Conservation (phyloP, 805 yeast species). For the Nakazawaea populi region DNA sequence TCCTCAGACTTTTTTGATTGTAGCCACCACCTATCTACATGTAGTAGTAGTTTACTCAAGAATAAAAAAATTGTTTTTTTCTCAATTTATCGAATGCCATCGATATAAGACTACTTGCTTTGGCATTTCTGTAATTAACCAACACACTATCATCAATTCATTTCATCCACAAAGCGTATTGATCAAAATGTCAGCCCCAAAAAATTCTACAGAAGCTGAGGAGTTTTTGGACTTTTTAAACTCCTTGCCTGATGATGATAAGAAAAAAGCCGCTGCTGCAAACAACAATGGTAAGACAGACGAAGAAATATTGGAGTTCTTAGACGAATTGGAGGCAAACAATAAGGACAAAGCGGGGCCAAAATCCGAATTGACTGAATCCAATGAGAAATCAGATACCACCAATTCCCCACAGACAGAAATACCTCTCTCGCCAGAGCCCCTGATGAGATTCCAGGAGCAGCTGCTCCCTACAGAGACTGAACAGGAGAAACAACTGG, state of each 20-base stretch:
- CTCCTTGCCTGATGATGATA: slow-evolving; percentile 61
- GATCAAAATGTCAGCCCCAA: slow-evolving; percentile 8
- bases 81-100: too few species aligned
- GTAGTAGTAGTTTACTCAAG: too few species aligned
- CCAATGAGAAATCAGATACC: too few species aligned
- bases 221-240: slow-evolving; percentile 78
- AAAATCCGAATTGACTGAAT: neutral
- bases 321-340: slow-evolving; percentile 67
- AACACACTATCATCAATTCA: too few species aligned
- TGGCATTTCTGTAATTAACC: too few species aligned
- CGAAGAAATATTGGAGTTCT: slow-evolving; percentile 48
- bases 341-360: slow-evolving; percentile 31
- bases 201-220: slow-evolving; percentile 48
- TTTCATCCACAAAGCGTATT: too few species aligned
- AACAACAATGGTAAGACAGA: slow-evolving; percentile 30
- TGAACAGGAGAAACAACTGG: too few species aligned
- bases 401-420: neutral
- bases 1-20: too few species aligned
- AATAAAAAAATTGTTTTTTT: too few species aligned
- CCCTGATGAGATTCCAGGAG: neutral
- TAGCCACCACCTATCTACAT: too few species aligned
- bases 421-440: slow-evolving; percentile 3
- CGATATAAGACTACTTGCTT: too few species aligned
- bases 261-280: slow-evolving; percentile 16
- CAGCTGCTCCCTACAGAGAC: neutral